Percentiles rank a stretch among this genome's conserved stretches.
Evolutionary conservation across 208 protist genomes (phyloP).

Genomic region (Wallacemonas collosoma): DNA sequence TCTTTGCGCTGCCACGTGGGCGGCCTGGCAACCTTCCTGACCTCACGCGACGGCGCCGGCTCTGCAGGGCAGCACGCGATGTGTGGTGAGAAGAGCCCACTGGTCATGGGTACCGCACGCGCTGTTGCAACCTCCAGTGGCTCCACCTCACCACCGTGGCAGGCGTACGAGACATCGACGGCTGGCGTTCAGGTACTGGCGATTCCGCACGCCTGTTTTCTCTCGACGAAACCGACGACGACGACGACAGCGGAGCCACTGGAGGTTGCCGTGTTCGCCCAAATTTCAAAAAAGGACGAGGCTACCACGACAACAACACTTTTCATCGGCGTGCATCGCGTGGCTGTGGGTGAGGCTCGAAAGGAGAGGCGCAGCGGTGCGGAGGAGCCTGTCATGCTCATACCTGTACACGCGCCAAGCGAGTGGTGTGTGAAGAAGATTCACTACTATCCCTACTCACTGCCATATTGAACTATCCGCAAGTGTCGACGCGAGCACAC

Average conservation of each 20-base stretch:
- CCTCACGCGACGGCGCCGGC: not conserved
- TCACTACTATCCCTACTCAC: conserved; percentile 11
- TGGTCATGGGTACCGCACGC: conserved; percentile 17
- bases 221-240: not conserved
- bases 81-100: conserved; percentile 16
- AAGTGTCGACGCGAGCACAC: not conserved
- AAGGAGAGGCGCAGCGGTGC: not conserved
- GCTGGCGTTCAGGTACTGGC: conserved; percentile 23
- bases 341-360: not conserved
- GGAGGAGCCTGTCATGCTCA: not conserved
- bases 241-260: not conserved
- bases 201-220: not conserved
- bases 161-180: not conserved
- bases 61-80: not conserved
- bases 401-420: conserved; percentile 1
- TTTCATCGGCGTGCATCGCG: conserved; percentile 9
- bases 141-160: conserved; percentile 6
- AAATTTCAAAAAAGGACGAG: not conserved
- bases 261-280: conserved; percentile 5
- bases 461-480: not conserved
- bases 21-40: conserved; percentile 25
- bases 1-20: conserved; percentile 42
- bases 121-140: not conserved
- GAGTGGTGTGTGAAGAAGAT: not conserved
- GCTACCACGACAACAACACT: not conserved